Evolutionary conservation across 2,329 filamentous ascomycete species (phyloP).

Genomic region (Lachnellula arida): DNA sequence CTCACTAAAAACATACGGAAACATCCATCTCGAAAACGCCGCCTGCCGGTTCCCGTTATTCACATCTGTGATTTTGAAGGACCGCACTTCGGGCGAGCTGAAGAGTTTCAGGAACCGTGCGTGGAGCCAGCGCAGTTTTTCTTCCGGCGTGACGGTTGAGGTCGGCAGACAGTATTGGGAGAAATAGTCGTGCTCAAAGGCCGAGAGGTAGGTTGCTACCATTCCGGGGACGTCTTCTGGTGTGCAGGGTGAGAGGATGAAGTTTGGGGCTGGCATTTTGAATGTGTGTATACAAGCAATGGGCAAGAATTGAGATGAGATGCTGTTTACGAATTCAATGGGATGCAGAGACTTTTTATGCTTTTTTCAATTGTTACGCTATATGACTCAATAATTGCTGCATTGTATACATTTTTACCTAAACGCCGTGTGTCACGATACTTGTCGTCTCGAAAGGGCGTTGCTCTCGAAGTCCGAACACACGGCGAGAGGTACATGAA

Average conservation of each 20-base stretch:
- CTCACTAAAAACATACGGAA: constrained; percentile 28
- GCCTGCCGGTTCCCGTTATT: constrained; percentile 17
- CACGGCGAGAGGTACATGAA: too few relatives aligned
- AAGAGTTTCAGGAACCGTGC: constrained; percentile 28
- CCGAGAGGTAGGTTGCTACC: constrained; percentile 28
- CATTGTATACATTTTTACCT: background rate
- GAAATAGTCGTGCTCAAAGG: constrained; percentile 27
- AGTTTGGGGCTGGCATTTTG: constrained; percentile 5
- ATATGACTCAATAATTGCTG: background rate
- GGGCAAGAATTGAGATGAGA: background rate
- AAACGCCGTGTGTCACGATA: background rate
- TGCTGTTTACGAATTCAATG: background rate
- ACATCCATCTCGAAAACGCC: constrained; percentile 35
- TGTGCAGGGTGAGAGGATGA: constrained; percentile 19
- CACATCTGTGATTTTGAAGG: constrained; percentile 33
- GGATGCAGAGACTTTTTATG: background rate
- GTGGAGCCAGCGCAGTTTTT: constrained; percentile 29
- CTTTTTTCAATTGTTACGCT: background rate
- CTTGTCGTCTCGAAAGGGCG: too few relatives aligned
- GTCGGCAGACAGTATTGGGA: constrained; percentile 26
- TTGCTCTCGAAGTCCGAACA: too few relatives aligned
- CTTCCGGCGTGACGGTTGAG: constrained; percentile 6
- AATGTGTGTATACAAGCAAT: background rate
- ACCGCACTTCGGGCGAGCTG: constrained; percentile 25
- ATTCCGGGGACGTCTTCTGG: constrained; percentile 30